phyloP scores from a whole-genome alignment of 2,329 filamentous ascomycete species.

The Coleophoma crateriformis region DNA sequence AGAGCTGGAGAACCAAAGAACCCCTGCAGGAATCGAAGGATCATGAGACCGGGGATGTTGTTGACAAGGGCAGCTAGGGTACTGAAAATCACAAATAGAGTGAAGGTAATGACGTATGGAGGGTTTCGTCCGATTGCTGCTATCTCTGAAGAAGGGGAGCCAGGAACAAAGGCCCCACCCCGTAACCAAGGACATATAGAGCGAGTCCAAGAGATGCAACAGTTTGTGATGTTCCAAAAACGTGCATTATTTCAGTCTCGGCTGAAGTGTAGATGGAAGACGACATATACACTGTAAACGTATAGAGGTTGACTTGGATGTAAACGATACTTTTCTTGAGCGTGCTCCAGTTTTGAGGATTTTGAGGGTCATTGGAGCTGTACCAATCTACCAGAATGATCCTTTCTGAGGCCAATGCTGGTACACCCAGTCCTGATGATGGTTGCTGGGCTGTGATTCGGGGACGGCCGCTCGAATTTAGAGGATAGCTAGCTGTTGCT shows the following conservation, averaged over 20 bases:
- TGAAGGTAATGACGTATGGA: slow-evolving; percentile 61
- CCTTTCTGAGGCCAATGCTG: background rate
- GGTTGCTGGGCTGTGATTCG: too few species aligned
- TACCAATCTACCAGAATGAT: slow-evolving; percentile 5
- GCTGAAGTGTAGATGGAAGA: slow-evolving; percentile 42
- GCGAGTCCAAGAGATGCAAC: slow-evolving; percentile 51
- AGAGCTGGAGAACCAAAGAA: slow-evolving; percentile 59
- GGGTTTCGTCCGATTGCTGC: slow-evolving; percentile 60
- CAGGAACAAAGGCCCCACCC: slow-evolving; percentile 58
- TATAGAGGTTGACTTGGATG: slow-evolving; percentile 46
- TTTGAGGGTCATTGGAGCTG: slow-evolving; percentile 37
- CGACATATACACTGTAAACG: slow-evolving; percentile 50
- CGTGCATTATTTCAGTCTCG: slow-evolving; percentile 38
- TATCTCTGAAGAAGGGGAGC: slow-evolving; percentile 64
- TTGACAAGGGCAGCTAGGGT: slow-evolving; percentile 56
- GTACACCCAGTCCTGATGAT: too few species aligned
- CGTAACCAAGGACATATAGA: slow-evolving; percentile 57
- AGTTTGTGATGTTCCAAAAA: slow-evolving; percentile 46
- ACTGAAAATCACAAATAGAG: slow-evolving; percentile 59
- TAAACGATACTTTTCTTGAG: slow-evolving; percentile 38
- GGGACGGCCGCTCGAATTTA: too few species aligned
- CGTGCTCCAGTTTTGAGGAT: slow-evolving; percentile 48
- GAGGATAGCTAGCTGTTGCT: too few species aligned
- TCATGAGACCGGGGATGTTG: slow-evolving; percentile 56
- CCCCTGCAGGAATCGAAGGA: slow-evolving; percentile 57